phyloP scores from a whole-genome alignment of 2,329 filamentous ascomycete genomes.

The Talaromyces sp. region DNA sequence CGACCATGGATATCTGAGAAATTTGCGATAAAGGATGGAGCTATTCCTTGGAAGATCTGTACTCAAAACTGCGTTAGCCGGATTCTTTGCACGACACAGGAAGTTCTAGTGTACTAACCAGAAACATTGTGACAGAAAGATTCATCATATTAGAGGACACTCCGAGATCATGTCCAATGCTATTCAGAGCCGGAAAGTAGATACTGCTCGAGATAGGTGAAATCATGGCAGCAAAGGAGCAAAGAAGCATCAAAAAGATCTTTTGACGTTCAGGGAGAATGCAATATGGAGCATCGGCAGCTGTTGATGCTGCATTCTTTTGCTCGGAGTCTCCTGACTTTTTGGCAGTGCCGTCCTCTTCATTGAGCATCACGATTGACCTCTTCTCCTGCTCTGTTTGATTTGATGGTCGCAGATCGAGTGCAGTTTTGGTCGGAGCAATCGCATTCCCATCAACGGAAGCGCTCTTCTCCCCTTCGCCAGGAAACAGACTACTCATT shows the following conservation, averaged over 20 bases:
- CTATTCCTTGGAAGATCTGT: conserved; percentile 50
- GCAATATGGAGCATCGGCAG: background rate
- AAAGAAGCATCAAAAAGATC: conserved; percentile 8
- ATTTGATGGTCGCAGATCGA: background rate
- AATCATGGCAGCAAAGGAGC: conserved; percentile 6
- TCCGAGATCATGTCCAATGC: conserved; percentile 37
- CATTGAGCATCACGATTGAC: background rate
- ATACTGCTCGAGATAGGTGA: conserved; percentile 24
- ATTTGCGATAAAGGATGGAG: conserved; percentile 48
- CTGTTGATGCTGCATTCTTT: background rate
- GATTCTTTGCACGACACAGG: background rate
- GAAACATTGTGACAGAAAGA: conserved; percentile 43
- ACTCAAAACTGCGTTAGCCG: background rate
- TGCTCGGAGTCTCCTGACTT: background rate
- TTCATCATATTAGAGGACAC: conserved; percentile 37
- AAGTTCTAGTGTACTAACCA: conserved; percentile 16
- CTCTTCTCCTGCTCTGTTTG: background rate
- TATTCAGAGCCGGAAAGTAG: conserved; percentile 43
- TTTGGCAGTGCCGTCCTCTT: background rate
- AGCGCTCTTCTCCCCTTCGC: background rate
- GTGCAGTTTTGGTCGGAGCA: background rate
- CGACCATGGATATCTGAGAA: conserved; percentile 48
- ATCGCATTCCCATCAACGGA: background rate
- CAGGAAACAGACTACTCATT: background rate
- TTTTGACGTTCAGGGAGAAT: conserved; percentile 3